Percentiles rank a stretch among this genome's conserved stretches.
phyloP scores from a whole-genome alignment of 768 basidiomycete species.

The Russula abietina region DNA sequence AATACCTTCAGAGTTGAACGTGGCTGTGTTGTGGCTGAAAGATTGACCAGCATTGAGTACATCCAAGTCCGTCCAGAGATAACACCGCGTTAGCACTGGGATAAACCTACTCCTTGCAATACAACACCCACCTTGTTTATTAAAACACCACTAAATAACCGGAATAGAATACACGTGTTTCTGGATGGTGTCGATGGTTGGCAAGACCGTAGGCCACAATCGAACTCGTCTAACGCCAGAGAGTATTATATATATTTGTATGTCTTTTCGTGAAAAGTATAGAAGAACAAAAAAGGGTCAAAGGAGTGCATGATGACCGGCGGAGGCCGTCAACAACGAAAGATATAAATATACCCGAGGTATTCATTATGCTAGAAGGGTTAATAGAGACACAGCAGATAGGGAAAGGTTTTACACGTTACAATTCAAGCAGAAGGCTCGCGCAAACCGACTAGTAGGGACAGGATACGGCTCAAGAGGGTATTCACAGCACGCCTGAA shows the following conservation, averaged over 20 bases:
- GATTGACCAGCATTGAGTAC: too few relatives aligned
- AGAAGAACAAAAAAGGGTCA: not conserved
- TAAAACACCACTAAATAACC: not conserved
- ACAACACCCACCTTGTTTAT: not conserved
- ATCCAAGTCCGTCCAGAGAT: too few relatives aligned
- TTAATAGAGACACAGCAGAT: constrained; percentile 2
- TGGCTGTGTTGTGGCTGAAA: not conserved
- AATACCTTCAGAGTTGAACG: not conserved
- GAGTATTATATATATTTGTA: constrained; percentile 13
- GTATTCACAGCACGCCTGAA: constrained; percentile 6
- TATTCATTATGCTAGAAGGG: not conserved
- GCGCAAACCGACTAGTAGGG: constrained; percentile 19
- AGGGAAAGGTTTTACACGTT: constrained; percentile 13
- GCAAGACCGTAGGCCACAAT: not conserved
- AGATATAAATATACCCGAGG: constrained; percentile 16
- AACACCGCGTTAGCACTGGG: not conserved
- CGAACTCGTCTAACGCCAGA: not conserved
- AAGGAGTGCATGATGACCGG: constrained; percentile 11
- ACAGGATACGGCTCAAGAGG: constrained; percentile 13
- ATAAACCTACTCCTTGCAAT: not conserved
- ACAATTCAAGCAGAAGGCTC: constrained; percentile 11
- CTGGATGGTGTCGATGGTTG: too few relatives aligned
- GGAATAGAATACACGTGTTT: not conserved
- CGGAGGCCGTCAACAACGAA: constrained; percentile 2
- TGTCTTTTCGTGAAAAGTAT: constrained; percentile 10